Evolutionary conservation across 2,329 filamentous ascomycete genomes (phyloP).

Genomic region (Calonectria hongkongensis): DNA sequence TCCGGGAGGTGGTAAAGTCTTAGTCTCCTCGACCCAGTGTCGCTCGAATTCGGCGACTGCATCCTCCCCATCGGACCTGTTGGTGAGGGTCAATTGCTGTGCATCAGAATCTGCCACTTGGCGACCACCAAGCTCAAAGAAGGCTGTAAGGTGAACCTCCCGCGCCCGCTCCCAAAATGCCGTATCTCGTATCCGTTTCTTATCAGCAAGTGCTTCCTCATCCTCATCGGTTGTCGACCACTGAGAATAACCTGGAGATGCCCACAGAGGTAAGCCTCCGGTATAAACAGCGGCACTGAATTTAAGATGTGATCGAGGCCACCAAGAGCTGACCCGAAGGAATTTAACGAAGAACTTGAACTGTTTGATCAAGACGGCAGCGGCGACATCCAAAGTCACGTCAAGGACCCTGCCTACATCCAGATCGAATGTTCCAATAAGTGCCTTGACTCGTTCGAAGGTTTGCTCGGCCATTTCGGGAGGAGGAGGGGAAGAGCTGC

Average conservation of each 20-base stretch:
- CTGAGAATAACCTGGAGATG: slow-evolving; percentile 80
- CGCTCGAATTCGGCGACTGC: slow-evolving; percentile 74
- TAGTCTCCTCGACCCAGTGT: slow-evolving; percentile 87
- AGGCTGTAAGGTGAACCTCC: slow-evolving; percentile 85
- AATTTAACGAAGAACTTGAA: slow-evolving; percentile 96
- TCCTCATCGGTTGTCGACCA: slow-evolving; percentile 82
- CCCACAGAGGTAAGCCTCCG: slow-evolving; percentile 89
- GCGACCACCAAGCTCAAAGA: slow-evolving; percentile 90
- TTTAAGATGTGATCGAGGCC: slow-evolving; percentile 81
- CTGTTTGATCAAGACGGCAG: slow-evolving; percentile 93
- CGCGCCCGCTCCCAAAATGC: slow-evolving; percentile 89
- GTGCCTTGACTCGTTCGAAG: slow-evolving; percentile 92
- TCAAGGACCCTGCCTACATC: slow-evolving; percentile 96
- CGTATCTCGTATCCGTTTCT: slow-evolving; percentile 80
- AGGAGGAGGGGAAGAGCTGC: slow-evolving; percentile 82
- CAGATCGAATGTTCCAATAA: slow-evolving; percentile 97
- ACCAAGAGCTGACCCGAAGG: slow-evolving; percentile 94
- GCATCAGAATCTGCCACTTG: slow-evolving; percentile 77
- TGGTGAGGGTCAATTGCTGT: slow-evolving; percentile 64
- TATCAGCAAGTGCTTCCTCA: slow-evolving; percentile 72
- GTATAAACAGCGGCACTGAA: slow-evolving; percentile 67
- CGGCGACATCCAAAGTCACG: slow-evolving; percentile 95
- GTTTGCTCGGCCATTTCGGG: slow-evolving; percentile 87
- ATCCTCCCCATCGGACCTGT: slow-evolving; percentile 62
- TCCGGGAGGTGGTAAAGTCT: slow-evolving; percentile 87